Evolutionary conservation across 1,284 basidiomycete genomes (phyloP), one percentile per base, ranked within the genome.

Genomic region (Austroboletus rostrupii): DNA sequence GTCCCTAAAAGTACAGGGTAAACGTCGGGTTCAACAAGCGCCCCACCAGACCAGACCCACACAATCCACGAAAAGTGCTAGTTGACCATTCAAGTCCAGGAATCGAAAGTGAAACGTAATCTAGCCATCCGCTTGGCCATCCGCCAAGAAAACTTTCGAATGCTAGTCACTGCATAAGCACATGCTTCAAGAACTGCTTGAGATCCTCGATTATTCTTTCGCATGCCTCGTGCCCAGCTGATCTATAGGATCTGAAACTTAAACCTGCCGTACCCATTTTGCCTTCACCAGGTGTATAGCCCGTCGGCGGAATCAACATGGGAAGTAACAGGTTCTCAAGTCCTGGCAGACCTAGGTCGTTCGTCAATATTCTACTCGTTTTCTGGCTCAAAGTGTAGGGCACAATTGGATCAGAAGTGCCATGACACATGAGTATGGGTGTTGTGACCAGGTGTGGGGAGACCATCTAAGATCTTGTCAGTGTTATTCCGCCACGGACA

Each of bases 401-500:
- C 48, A 95, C 85, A 13, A 95, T 75, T 10, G 80, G 81, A 66
- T 97, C 93, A 29, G 69, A 71, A n/a, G 72, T 79, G 9, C 93
- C 93, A 56, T 93, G 90, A 7, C 89, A 94, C 84, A 89, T 90
- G 72, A 95, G 95, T 33, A 94, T 76, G 2, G 91, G 87, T n/a
- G 81, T 72, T 13, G 78, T 75, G 49, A 74, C 72, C 19, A 80
- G 78, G 57, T 82, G 73, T 13, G 75, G 69, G 8, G 78, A 76
- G 31, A 72, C 64, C 75, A 87, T 79, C 85, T 88, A 20, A 53
- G 17, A 43, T 35, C 13, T 19, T 1, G 32, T 62, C 29, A 60
- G 53, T 36, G 37, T 14, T n/a, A 37, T 23, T 21, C n/a, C 20
- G 16, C 17, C 9, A 35, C 32, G 45, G 13, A 16, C 19, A 28